A percentile compares a stretch with the other conserved stretches of the same genome.
These are phyloP conservation scores for Polychaeton citri DNA, from an alignment of 2,329 filamentous ascomycete genomes.

Conservation along the genomic window DNA sequence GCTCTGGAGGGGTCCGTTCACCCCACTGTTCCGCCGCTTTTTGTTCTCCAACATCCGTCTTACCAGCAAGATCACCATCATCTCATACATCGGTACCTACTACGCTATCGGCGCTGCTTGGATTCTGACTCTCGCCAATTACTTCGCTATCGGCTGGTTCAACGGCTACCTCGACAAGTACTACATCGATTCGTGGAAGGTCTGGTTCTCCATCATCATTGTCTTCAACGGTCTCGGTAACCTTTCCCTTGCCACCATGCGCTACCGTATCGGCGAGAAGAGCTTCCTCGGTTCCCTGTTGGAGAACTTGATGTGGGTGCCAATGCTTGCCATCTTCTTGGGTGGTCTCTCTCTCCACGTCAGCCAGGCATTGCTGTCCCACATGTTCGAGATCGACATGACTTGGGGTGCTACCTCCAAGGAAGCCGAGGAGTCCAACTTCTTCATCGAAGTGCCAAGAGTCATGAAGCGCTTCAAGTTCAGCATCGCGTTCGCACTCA, in stretches of 20 bases:
- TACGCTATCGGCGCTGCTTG: slow-evolving; percentile 57
- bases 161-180: slow-evolving; percentile 53
- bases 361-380: slow-evolving; percentile 62
- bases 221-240: slow-evolving; percentile 53
- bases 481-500: slow-evolving; percentile 48
- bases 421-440: slow-evolving; percentile 68
- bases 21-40: slow-evolving; percentile 49
- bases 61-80: slow-evolving; percentile 56
- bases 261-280: slow-evolving; percentile 47
- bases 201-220: slow-evolving; percentile 49
- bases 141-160: slow-evolving; percentile 59
- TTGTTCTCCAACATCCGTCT: slow-evolving; percentile 47
- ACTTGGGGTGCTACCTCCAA: slow-evolving; percentile 75
- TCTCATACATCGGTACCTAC: slow-evolving; percentile 59
- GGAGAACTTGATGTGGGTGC: slow-evolving; percentile 51
- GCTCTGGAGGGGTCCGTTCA: slow-evolving; percentile 50
- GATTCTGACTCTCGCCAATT: slow-evolving; percentile 55
- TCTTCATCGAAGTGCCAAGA: slow-evolving; percentile 72
- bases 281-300: slow-evolving; percentile 36
- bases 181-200: slow-evolving; percentile 54
- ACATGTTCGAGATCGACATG: slow-evolving; percentile 81
- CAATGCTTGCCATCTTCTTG: slow-evolving; percentile 64
- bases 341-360: slow-evolving; percentile 72
- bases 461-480: slow-evolving; percentile 70
- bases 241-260: slow-evolving; percentile 46